Conservation (phyloP, 108 stramenopile species). For the Pelagomonas calceolata region DNA sequence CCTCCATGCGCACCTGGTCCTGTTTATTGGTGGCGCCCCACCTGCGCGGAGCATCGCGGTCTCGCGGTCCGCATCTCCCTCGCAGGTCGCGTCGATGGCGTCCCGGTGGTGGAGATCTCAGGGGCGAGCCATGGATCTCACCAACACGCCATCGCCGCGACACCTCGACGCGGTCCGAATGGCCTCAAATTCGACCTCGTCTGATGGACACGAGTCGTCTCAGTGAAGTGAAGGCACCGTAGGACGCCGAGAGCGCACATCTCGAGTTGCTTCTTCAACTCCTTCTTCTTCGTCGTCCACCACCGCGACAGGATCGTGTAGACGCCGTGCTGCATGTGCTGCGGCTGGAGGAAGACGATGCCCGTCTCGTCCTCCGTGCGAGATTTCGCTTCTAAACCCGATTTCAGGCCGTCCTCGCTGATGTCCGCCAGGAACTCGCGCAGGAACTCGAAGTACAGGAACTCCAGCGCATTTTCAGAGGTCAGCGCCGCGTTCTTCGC, state of each 20-base stretch:
- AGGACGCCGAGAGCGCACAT: no score
- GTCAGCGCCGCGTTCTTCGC: conserved; percentile 4
- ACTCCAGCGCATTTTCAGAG: conserved; percentile 3
- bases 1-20: conserved; percentile 18
- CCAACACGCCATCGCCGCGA: not conserved
- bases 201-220: no score
- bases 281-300: conserved; percentile 30
- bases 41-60: no score
- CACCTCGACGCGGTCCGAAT: no score
- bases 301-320: conserved; percentile 27
- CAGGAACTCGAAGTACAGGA: conserved; percentile 17
- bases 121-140: no score
- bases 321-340: conserved; percentile 32
- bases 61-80: conserved; percentile 5
- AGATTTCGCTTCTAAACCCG: conserved; percentile 20
- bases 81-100: conserved; percentile 5
- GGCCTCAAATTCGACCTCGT: no score
- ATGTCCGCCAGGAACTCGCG: conserved; percentile 23
- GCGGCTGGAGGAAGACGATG: conserved; percentile 24
- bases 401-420: conserved; percentile 15
- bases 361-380: conserved; percentile 34
- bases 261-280: conserved; percentile 22
- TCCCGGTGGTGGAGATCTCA: no score
- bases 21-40: conserved; percentile 16
- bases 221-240: no score